Base-by-base conservation (phyloP, 768 basidiomycete species). In the Calvatia gigantea region DNA sequence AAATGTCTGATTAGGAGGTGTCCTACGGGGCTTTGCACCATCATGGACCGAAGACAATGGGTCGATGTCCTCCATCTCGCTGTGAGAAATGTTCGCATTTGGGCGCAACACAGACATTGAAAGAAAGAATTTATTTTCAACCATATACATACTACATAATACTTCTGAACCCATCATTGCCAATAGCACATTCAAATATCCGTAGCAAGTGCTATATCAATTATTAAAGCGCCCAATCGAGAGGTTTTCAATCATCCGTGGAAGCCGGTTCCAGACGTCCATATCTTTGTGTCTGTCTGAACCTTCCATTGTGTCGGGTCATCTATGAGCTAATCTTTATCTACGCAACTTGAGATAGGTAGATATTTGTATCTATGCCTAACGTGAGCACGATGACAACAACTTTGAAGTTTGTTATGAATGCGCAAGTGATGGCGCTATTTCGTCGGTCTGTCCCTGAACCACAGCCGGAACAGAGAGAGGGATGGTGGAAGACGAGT, bases 161-260 rank as follows among this genome's bases (percentile, higher is more conserved):
- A n/a, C n/a, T n/a, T n/a, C n/a, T n/a, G n/a, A n/a, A n/a, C n/a
- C n/a, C n/a, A n/a, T n/a, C n/a, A n/a, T n/a, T n/a, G n/a, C n/a
- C n/a, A n/a, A n/a, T n/a, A n/a, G n/a, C n/a, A n/a, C n/a, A n/a
- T n/a, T n/a, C n/a, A n/a, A 55, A 44, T 62, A 56, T 57, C 56
- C 55, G 58, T 59, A 63, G 61, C n/a, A n/a, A n/a, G n/a, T n/a
- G n/a, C n/a, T n/a, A n/a, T n/a, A n/a, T n/a, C 65, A 66, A 64
- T 68, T 67, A 65, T 69, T 65, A 64, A 64, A 60, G 60, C 58
- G 59, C 60, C 60, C 60, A n/a, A 64, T 67, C 66, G 65, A 65
- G 64, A 65, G 65, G 67, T 72, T 69, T 63, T 62, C 73, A 76
- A 73, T 75, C 71, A 68, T 74, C 76, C 76, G 75, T 71, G 74